A percentile compares a stretch with the other conserved stretches of the same genome.
Evolutionary conservation across 2,329 filamentous ascomycete species (phyloP).

Genomic region (Neurospora crassa): DNA sequence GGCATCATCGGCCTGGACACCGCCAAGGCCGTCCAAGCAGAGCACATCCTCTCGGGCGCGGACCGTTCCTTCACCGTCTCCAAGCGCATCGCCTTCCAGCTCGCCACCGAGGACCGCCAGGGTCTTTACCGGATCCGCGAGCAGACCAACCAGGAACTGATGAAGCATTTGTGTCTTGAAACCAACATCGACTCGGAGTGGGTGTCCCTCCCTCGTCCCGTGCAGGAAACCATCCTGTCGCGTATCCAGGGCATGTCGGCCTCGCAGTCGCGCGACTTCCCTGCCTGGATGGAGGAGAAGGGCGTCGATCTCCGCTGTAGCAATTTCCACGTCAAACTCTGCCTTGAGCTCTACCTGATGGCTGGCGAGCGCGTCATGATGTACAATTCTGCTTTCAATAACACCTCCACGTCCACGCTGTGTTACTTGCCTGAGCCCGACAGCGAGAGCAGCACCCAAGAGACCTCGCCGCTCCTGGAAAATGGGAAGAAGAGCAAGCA

Average conservation of each 20-base stretch:
- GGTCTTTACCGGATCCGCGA: constrained; percentile 18
- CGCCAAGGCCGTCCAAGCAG: constrained; percentile 22
- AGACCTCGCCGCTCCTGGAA: not conserved
- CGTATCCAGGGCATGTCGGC: constrained; percentile 21
- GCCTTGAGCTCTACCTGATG: constrained; percentile 14
- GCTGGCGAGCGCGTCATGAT: constrained; percentile 12
- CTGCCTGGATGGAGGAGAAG: constrained; percentile 16
- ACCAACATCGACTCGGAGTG: constrained; percentile 24
- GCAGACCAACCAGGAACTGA: constrained; percentile 23
- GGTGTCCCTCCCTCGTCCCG: constrained; percentile 21
- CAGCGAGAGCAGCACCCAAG: not conserved
- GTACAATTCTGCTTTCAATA: constrained; percentile 2
- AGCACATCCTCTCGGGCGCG: constrained; percentile 23
- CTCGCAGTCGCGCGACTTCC: constrained; percentile 15
- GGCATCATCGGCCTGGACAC: constrained; percentile 20
- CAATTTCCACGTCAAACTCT: constrained; percentile 22
- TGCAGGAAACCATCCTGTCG: constrained; percentile 22
- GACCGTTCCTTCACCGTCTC: constrained; percentile 15
- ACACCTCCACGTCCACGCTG: not conserved
- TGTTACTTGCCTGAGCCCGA: constrained; percentile 4
- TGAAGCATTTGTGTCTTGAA: constrained; percentile 25
- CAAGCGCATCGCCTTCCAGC: constrained; percentile 24
- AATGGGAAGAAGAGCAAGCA: not conserved
- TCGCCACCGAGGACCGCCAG: constrained; percentile 20
- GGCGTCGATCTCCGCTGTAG: constrained; percentile 19